Base-by-base conservation (phyloP, 352 stramenopile species). In the Phytopythium boreale region DNA sequence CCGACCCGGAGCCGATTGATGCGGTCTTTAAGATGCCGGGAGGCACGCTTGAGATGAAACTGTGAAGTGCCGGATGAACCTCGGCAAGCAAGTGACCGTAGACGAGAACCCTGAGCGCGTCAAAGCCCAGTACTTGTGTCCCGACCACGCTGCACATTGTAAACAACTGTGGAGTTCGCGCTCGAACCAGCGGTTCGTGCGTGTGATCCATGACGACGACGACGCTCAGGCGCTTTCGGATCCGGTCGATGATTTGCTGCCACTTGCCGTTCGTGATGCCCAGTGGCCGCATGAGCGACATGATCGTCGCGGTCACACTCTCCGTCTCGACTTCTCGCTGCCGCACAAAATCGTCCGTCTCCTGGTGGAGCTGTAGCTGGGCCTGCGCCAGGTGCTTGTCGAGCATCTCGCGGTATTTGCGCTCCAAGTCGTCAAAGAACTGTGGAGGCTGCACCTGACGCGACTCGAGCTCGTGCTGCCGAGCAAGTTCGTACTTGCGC, bases 181-280 rank as follows among this genome's bases (percentile, higher is more conserved):
- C 7, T 9, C 68, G 34, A 2, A 83, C 27, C 5, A 36, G 37
- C 2, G 31, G 19, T 17, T 69, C 56, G 5, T 82, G 62, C 3
- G 71, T 41, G 2, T 37, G 36, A 31, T 87, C 76, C 1, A 89
- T 59, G 1, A 85, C 31, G 10, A 88, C 61, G 0, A 88, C 77
- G 14, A 90, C 67, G 12, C 71, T 70, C 7, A 91, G 66, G 4
- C 79, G 76, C 11, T 76, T 75, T 22, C 77, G 72, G 57, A 90
- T 75, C 0, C 80, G 73, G 36, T 83, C 71, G 2, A 92, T 68
- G 29, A 87, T 82, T 37, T 82, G 77, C 41, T 88, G 77, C 82
- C 82, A 92, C 26, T 87, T 87, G 3, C 79, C 82, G 26, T 79
- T 92, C 0, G 80, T 90, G 14, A 88, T 84, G 8, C 82, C 82